Evolutionary conservation across 495 filamentous ascomycete species (phyloP), one percentile per base, ranked within the genome.

Genomic region (Amphirosellinia nigrospora): DNA sequence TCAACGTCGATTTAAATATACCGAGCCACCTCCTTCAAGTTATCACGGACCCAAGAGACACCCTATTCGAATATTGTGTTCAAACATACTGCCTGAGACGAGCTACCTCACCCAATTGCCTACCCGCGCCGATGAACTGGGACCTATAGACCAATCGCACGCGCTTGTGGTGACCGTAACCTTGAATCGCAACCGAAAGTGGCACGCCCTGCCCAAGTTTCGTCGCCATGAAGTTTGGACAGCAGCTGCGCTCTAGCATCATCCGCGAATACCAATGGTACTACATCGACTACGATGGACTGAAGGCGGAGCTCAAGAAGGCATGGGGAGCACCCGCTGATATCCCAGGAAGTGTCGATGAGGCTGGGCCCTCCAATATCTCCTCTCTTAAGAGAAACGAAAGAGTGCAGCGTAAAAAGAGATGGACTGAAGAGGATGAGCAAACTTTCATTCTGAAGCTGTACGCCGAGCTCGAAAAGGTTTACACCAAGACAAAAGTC

Each of bases 251-350:
- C 48, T 93, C 92, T 68, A 97, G 94, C 72, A 88, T 97, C 75
- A 94, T 98, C 81, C 92, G 91, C 83, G 96, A 98, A 80, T 99
- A 94, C 83, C 89, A 92, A 79, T 96, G 93, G 87, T 92, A 96
- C 85, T 99, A 98, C 83, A 98, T 99, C 81, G 90, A 91, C 79
- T 99, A 99, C 81, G 94, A 98, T 73, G 92, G 91, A 69, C 88
- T 99, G 56, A 99, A 99, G 82, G 84, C 84, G 72, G 89, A 92
- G 71, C 89, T 99, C 69, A 97, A 95, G 79, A 90, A 86, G 39
- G 85, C 88, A 39, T 92, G 88, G 71, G 86, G 89, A 66, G 81
- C 79, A 19, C 36, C 85, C 67, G 71, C 83, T 52, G 72, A 72
- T 3, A 48, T 26, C 9, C 73, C 70, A 0, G 67, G 71, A 38